Base-by-base conservation (phyloP, 2,329 filamentous ascomycete genomes). In the Lecanicillium sp. region DNA sequence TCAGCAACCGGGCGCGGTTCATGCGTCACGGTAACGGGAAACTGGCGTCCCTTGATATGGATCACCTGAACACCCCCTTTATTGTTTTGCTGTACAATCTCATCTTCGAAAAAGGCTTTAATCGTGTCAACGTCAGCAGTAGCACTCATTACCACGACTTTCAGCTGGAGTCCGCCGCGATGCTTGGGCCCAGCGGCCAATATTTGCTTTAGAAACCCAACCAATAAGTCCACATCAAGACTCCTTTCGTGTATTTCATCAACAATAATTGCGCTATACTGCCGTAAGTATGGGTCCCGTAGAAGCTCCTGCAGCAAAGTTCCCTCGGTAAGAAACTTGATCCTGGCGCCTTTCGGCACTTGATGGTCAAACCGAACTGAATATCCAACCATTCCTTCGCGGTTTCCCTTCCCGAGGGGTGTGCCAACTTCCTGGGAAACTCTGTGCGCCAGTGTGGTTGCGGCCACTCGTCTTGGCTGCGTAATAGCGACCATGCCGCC, bases 211-310 rank as follows among this genome's bases (percentile, higher is more conserved):
- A 98, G 57, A 47, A 98, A 96, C 0, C 92, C 92, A 18, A 94
- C 70, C 9, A 95, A 71, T 18, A 98, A 64, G 63, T 98, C 92
- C 7, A 95, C 90, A 56, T 96, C 94, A 16, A 96, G 77, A 48
- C 89, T 94, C 50, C 92, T 74, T 64, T 98, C 92, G 64, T 98
- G 92, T 11, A 98, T 92, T 59, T 98, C 92, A 60, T 98, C 92
- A 7, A 98, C 86, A 14, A 98, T 73, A 1, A 98, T 73, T 4
- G 83, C 88, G 52, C 87, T 94, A 56, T 98, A 98, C 54, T 85
- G 80, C 22, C 74, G 76, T 53, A 98, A 70, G 52, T 80, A 71
- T 1, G 86, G 85, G 57, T 98, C 92, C 38, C 83, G 75, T 43
- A 98, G 62, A 60, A 98, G 82, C 60, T 98, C 94, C 57, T 96